phyloP scores from a whole-genome alignment of 164 flowering plant species.

The Cinnamomum micranthum region DNA sequence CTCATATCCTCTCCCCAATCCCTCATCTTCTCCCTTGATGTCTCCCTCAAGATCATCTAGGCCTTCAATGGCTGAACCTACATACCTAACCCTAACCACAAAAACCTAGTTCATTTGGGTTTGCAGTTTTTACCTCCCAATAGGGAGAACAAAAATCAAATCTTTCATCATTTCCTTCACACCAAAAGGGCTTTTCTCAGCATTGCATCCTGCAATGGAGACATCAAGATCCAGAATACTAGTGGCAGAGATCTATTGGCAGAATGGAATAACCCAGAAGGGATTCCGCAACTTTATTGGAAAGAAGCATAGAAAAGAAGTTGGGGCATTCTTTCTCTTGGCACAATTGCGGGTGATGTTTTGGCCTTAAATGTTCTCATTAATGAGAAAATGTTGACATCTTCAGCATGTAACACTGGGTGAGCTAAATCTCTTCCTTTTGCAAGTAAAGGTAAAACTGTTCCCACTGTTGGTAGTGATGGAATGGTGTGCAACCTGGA shows the following conservation, averaged over 20 bases:
- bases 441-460: conserved; percentile 25
- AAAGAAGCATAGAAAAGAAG: conserved; percentile 35
- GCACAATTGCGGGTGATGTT: conserved; percentile 28
- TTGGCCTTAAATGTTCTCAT: conserved; percentile 22
- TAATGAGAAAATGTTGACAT: conserved; percentile 29
- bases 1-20: too few species aligned
- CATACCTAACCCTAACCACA: neutral
- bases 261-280: conserved; percentile 27
- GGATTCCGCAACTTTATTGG: conserved; percentile 21
- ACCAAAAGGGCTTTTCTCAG: conserved; percentile 31
- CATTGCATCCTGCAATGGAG: conserved; percentile 23
- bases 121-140: neutral
- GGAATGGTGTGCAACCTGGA: conserved; percentile 34
- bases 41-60: too few species aligned
- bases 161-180: conserved; percentile 23
- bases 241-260: conserved; percentile 27
- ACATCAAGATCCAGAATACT: conserved; percentile 36
- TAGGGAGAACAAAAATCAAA: conserved; percentile 18
- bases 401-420: conserved; percentile 24
- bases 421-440: conserved; percentile 29
- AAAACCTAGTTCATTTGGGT: too few species aligned
- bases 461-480: conserved; percentile 22
- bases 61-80: too few species aligned
- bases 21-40: too few species aligned
- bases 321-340: conserved; percentile 29